Conservation (phyloP, 1,284 basidiomycete species). For the Tilletia indica region DNA sequence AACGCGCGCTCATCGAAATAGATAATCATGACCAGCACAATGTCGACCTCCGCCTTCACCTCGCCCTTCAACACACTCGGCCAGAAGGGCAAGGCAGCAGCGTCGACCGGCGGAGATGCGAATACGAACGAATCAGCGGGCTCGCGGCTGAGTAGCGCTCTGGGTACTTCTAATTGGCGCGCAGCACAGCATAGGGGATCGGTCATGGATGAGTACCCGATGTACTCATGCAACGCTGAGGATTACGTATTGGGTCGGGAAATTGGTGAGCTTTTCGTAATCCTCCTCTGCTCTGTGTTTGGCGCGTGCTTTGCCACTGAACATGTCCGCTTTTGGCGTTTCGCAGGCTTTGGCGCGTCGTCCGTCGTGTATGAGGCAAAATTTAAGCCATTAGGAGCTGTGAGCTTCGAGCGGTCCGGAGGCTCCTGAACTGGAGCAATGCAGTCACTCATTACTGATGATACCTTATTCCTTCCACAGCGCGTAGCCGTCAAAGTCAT, state of each 20-base stretch:
- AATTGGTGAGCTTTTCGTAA: slow-evolving; percentile 29
- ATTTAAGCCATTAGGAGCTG: slow-evolving; percentile 61
- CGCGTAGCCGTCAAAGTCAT: slow-evolving; percentile 80
- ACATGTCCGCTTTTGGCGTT: no score
- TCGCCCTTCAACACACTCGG: no score
- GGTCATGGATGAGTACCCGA: slow-evolving; percentile 71
- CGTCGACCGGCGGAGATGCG: background rate
- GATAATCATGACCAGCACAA: no score
- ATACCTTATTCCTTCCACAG: slow-evolving; percentile 18
- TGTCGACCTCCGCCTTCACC: no score
- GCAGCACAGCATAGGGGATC: slow-evolving; percentile 65
- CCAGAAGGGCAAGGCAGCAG: no score
- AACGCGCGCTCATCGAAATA: no score
- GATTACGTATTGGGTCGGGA: slow-evolving; percentile 48
- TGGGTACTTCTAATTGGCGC: slow-evolving; percentile 17
- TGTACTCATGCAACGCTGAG: slow-evolving; percentile 33
- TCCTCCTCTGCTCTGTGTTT: background rate
- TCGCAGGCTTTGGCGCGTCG: slow-evolving; percentile 75
- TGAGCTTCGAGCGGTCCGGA: background rate
- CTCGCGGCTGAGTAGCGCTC: background rate
- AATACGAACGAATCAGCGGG: background rate
- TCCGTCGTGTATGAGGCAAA: slow-evolving; percentile 78
- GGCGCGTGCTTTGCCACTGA: background rate
- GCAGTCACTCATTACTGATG: background rate
- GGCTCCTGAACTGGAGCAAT: background rate